Base-by-base conservation (phyloP, 257 asterid species). In the Fraxinus quadrangulata region DNA sequence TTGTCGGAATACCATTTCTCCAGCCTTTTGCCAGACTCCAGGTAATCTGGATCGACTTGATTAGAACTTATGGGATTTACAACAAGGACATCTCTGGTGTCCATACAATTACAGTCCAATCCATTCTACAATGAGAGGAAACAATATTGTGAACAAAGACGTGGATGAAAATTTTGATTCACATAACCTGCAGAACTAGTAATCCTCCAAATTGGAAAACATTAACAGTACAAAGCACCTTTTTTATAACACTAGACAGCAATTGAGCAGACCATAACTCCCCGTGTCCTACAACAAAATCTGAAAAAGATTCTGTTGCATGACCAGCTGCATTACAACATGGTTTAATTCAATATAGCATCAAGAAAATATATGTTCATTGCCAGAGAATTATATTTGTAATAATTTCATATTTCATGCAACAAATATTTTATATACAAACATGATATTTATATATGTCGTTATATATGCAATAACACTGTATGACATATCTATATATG, bases 231-330 rank as follows among this genome's bases (percentile, higher is more conserved):
- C 72, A 42, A 72, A 77, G 72, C 73, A 96, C 99, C 99, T 93
- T 92, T 86, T 91, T 88, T 83, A 96, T 84, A 74, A 89, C 89
- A 47, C 92, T 86, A 49, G 97, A 85, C 77, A 96, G 85, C 88
- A 93, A 75, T 61, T 96, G 95, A 74, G 99, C 92, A 77, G 97
- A 93, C 99, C 99, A 96, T 73, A 96, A 82, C 91, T 96, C 99
- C 4, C 99, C 98, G 75, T 96, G 96, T 70, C 99, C 99, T 67
- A 84, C 99, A 86, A 93, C 99, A 92, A 93, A 96, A 79, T 96
- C 99, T 0, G 99, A 92, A 83, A 93, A 93, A n/a, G 99, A 92
- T 78, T 96, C 98, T 8, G 99, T 92, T 16, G 83, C 98, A 77
- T 96, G 98, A 78, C 99, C 99, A 86, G 99, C 99, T 96, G 95